Conservation (phyloP, 257 asterid species). For the Fraxinus anomala region DNA sequence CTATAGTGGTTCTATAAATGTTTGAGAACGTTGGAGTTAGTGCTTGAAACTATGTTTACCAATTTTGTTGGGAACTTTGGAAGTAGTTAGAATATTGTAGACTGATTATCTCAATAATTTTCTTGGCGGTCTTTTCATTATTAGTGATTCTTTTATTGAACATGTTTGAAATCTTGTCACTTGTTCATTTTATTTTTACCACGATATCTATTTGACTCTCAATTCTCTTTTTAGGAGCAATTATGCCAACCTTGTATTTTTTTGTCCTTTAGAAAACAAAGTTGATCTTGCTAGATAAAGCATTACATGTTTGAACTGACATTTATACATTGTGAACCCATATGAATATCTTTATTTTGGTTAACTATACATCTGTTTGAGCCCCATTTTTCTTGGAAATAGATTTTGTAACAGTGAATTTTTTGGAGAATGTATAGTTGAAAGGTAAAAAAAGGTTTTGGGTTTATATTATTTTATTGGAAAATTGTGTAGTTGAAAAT, state of each 20-base stretch:
- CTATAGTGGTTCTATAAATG: background rate
- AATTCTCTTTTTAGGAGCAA: background rate
- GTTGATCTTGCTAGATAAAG: slow-evolving; percentile 4
- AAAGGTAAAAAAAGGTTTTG: too few species aligned
- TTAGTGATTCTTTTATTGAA: background rate
- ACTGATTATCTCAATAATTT: slow-evolving; percentile 11
- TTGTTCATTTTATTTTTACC: slow-evolving; percentile 2
- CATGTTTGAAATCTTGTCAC: slow-evolving; percentile 2
- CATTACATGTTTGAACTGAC: background rate
- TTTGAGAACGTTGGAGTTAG: slow-evolving; percentile 1
- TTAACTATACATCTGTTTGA: background rate
- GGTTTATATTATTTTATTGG: too few species aligned
- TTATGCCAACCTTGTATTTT: background rate
- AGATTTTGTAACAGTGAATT: too few species aligned
- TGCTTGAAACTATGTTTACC: background rate
- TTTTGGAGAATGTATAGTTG: too few species aligned
- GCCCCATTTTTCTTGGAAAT: too few species aligned
- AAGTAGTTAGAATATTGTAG: slow-evolving; percentile 8
- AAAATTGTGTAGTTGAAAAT: too few species aligned
- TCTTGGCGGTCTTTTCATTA: slow-evolving; percentile 1
- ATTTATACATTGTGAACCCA: slow-evolving; percentile 3
- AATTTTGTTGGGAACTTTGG: slow-evolving; percentile 12
- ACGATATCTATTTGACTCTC: background rate
- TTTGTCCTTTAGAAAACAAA: slow-evolving; percentile 1
- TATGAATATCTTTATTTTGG: slow-evolving; percentile 19